These are phyloP conservation scores for Aegilops tauschii DNA, from an alignment of 176 grass and related monocot genomes.

Conservation along the genomic window DNA sequence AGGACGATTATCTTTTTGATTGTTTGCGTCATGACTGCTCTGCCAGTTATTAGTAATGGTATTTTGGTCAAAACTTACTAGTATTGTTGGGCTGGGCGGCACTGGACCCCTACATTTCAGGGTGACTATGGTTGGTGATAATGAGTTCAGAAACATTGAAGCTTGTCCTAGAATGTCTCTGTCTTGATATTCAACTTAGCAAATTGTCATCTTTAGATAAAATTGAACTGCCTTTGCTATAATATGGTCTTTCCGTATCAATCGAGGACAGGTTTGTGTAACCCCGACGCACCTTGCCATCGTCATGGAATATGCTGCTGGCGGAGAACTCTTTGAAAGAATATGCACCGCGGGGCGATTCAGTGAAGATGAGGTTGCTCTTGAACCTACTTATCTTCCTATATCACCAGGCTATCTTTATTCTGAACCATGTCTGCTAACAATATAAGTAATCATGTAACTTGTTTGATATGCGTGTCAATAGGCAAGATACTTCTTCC, in stretches of 20 bases:
- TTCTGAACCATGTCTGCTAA: background rate
- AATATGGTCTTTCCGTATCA: background rate
- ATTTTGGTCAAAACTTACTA: background rate
- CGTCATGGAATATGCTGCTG: constrained; percentile 97
- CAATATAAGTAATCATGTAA: background rate
- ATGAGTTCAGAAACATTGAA: constrained; percentile 16
- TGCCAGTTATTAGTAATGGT: background rate
- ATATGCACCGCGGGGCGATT: constrained; percentile 84
- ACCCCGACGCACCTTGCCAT: constrained; percentile 88
- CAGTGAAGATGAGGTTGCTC: constrained; percentile 88
- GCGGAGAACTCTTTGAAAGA: constrained; percentile 83
- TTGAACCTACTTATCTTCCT: background rate
- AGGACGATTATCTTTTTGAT: background rate
- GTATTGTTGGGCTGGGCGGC: background rate
- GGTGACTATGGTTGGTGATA: background rate
- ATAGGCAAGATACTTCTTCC: constrained; percentile 90
- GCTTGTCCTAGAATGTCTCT: background rate
- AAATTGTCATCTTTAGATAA: background rate
- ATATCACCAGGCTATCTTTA: background rate
- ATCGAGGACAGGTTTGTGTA: constrained; percentile 53
- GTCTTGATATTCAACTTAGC: background rate
- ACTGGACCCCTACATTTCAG: background rate
- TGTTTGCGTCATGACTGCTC: background rate
- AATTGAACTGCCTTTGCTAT: background rate
- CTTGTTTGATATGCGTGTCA: constrained; percentile 12